Base-by-base conservation (phyloP, 768 basidiomycete species). In the Tephrocybe sp. region DNA sequence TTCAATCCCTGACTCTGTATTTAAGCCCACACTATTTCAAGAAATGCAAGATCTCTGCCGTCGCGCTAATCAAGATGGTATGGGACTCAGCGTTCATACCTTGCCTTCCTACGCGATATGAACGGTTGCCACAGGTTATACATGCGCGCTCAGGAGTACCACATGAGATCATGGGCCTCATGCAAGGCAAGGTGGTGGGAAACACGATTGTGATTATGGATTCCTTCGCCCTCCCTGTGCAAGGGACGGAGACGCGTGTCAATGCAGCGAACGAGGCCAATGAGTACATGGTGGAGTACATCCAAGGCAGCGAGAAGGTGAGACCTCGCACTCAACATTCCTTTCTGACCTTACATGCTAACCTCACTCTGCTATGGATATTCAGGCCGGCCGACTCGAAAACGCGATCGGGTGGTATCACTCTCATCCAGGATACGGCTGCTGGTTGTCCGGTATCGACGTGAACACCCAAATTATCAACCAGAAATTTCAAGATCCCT, bases 81-180 rank as follows among this genome's bases (percentile, higher is more conserved):
- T 56, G 62, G 36, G 30, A 26, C 38, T 21, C 37, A 30, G 2
- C 21, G 26, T n/a, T 54, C 11, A 34, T 9, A 26, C 45, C 38
- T 42, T 50, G 42, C 47, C 51, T 38, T 37, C 21, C 14, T 42
- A 10, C 32, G 24, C 34, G 8, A 36, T 10, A 33, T 36, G 20
- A 33, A 37, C 20, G 20, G 32, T 34, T 45, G 26, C 17, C 46
- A 20, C 70, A 98, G 96, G 89, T 98, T 56, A 98, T 98, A 66
- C 96, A 98, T 67, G 96, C 96, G 26, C 85, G 96, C 45, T 98
- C 96, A 2, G 96, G 96, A 53, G 96, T 97, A 4, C 88, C 90
- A 52, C 92, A 98, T 73, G 96, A 99, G 72, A 97, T 99, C 65
- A 99, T 99, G 96, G 96, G 96, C 9, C 81, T 98, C 26, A 97